These are phyloP conservation scores for Filobasidium wieringae DNA, from an alignment of 768 basidiomycete genomes.

Conservation along the genomic window DNA sequence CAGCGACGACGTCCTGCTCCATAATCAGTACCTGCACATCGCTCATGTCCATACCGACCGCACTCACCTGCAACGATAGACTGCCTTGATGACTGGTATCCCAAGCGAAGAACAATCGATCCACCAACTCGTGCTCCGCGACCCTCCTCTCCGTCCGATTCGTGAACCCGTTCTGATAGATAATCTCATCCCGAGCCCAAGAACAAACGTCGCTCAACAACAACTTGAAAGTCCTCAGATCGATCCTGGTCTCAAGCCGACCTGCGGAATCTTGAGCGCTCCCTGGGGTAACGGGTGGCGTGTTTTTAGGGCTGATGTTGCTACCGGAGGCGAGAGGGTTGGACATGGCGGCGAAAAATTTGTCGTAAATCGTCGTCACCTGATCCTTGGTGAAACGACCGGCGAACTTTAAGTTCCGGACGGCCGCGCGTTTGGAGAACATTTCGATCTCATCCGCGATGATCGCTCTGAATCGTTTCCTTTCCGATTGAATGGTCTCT, in stretches of 20 bases:
- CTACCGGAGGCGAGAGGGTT: background rate
- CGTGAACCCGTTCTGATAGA: constrained; percentile 85
- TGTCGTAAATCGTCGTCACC: constrained; percentile 76
- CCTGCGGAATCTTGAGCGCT: constrained; percentile 47
- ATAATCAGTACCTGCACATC: background rate
- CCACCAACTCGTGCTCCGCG: constrained; percentile 93
- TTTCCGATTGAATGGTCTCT: constrained; percentile 78
- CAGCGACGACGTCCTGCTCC: constrained; percentile 68
- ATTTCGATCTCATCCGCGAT: constrained; percentile 85
- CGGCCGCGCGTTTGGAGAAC: constrained; percentile 80
- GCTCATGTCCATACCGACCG: too few species aligned
- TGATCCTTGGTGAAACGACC: constrained; percentile 79
- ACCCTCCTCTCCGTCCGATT: constrained; percentile 76
- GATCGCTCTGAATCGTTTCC: constrained; percentile 71
- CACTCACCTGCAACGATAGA: constrained; percentile 71
- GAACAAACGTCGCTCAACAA: constrained; percentile 87
- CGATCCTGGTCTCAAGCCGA: constrained; percentile 80
- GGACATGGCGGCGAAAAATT: constrained; percentile 45
- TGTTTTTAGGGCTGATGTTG: background rate
- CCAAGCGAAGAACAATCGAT: constrained; percentile 90
- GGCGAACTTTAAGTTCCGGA: constrained; percentile 70
- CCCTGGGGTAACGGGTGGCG: constrained; percentile 22
- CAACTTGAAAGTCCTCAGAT: constrained; percentile 66
- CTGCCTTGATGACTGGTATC: constrained; percentile 69
- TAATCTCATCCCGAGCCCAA: constrained; percentile 88